Conservation (phyloP, 192 early-diverging fungal species). For the Umbelopsis ramanniana region DNA sequence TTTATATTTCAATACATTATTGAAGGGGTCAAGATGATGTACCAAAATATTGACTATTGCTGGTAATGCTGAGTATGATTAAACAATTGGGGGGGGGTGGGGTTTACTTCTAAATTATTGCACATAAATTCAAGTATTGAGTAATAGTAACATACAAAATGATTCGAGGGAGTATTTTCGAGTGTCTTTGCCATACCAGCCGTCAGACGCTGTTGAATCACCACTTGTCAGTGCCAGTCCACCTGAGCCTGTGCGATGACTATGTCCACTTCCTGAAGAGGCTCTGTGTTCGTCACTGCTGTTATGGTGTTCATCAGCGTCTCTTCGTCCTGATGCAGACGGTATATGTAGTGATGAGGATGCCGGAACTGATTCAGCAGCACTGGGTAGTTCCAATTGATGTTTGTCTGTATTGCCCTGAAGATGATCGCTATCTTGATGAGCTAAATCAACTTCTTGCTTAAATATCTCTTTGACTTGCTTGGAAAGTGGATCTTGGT, state of each 20-base stretch:
- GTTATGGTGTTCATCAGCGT: not conserved
- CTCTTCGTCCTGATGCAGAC: not conserved
- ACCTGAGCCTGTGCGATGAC: not conserved
- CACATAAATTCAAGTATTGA: not conserved
- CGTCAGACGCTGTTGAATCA: conserved; percentile 20
- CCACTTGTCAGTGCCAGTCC: not conserved
- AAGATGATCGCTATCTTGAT: not conserved
- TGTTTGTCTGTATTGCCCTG: not conserved
- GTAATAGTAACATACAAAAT: conserved; percentile 24
- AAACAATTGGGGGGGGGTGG: too few relatives aligned
- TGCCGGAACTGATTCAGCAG: not conserved
- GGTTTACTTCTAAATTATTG: too few relatives aligned
- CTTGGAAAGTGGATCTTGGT: not conserved
- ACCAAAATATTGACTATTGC: too few relatives aligned
- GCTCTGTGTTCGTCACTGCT: not conserved
- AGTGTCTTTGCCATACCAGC: conserved; percentile 24
- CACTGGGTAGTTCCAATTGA: not conserved
- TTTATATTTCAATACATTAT: too few relatives aligned
- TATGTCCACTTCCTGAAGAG: conserved; percentile 7
- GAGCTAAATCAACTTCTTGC: conserved; percentile 10
- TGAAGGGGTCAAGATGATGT: too few relatives aligned
- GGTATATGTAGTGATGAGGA: not conserved
- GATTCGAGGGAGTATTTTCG: conserved; percentile 20
- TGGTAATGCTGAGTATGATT: too few relatives aligned
- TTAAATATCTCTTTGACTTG: conserved; percentile 14